These are phyloP conservation scores for Trematosphaeria pertusa DNA, from an alignment of 2,329 filamentous ascomycete species.

Conservation along the genomic window DNA sequence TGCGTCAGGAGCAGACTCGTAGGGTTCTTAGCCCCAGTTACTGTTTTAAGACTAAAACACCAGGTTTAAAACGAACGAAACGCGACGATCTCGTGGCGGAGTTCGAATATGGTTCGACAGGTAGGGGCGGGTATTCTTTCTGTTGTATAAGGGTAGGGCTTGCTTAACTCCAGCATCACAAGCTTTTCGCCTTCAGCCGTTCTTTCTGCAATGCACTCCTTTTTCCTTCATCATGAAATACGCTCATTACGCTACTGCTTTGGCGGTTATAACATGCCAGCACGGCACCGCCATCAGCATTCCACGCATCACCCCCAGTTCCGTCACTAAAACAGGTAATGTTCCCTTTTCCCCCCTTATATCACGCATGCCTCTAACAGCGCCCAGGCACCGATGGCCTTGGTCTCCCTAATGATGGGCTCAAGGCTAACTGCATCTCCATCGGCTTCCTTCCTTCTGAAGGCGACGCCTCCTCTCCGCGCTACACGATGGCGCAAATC, in stretches of 20 bases:
- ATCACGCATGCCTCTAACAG: not conserved
- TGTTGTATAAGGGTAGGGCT: too few relatives aligned
- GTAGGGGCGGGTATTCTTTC: not conserved
- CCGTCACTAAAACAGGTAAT: constrained; percentile 2
- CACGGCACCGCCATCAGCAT: constrained; percentile 8
- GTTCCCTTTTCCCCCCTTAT: not conserved
- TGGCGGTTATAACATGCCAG: constrained; percentile 10
- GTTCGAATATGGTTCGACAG: not conserved
- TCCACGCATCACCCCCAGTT: constrained; percentile 4
- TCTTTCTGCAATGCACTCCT: not conserved
- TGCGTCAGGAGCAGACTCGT: constrained; percentile 1
- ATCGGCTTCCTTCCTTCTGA: constrained; percentile 23
- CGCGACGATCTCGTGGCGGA: not conserved
- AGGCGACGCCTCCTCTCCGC: constrained; percentile 14
- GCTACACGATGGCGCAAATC: constrained; percentile 22
- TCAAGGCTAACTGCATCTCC: constrained; percentile 18
- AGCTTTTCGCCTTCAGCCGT: too few relatives aligned
- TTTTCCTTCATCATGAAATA: constrained; percentile 16
- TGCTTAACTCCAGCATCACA: too few relatives aligned
- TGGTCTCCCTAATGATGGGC: constrained; percentile 9
- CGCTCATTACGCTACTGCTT: constrained; percentile 8
- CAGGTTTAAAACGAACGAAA: not conserved
- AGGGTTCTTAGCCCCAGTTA: not conserved
- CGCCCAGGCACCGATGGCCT: constrained; percentile 7
- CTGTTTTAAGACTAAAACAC: not conserved